These are phyloP conservation scores for Scheffersomyces lignicola DNA, from an alignment of 1,139 yeast species.

Conservation along the genomic window DNA sequence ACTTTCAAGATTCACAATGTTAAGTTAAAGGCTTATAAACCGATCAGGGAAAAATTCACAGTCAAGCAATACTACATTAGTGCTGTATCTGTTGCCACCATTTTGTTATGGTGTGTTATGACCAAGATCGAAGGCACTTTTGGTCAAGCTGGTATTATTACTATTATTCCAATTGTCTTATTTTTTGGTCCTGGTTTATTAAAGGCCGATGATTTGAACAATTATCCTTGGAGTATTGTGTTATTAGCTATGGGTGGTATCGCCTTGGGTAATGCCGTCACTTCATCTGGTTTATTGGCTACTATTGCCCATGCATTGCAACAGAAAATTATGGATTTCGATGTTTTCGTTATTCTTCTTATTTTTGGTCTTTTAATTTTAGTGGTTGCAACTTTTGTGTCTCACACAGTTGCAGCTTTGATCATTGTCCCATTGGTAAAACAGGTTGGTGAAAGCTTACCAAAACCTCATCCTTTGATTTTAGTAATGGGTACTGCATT, in stretches of 20 bases:
- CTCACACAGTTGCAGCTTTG: conserved; percentile 94
- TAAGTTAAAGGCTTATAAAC: conserved; percentile 55
- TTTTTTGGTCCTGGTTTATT: conserved; percentile 87
- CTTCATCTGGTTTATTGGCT: conserved; percentile 80
- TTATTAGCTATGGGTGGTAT: conserved; percentile 96
- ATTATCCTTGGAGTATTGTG: conserved; percentile 91
- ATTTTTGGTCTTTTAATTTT: conserved; percentile 78
- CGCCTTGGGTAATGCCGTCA: conserved; percentile 88
- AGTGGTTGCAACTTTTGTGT: conserved; percentile 87
- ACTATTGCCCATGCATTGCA: conserved; percentile 76
- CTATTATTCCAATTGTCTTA: conserved; percentile 77
- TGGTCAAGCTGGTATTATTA: conserved; percentile 90
- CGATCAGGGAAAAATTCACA: conserved; percentile 71
- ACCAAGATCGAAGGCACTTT: conserved; percentile 61
- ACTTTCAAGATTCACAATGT: conserved; percentile 59
- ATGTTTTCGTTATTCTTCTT: conserved; percentile 66
- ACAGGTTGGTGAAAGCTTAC: conserved; percentile 77
- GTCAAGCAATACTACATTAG: conserved; percentile 71
- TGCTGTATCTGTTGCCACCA: conserved; percentile 66
- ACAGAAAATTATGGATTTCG: conserved; percentile 54
- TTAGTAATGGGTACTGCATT: conserved; percentile 83
- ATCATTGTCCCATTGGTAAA: conserved; percentile 86
- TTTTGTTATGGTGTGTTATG: conserved; percentile 83
- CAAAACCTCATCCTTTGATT: conserved; percentile 68
- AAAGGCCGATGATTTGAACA: conserved; percentile 84